phyloP scores from a whole-genome alignment of 1,284 basidiomycete genomes.

The Cryptococcus sp. region DNA sequence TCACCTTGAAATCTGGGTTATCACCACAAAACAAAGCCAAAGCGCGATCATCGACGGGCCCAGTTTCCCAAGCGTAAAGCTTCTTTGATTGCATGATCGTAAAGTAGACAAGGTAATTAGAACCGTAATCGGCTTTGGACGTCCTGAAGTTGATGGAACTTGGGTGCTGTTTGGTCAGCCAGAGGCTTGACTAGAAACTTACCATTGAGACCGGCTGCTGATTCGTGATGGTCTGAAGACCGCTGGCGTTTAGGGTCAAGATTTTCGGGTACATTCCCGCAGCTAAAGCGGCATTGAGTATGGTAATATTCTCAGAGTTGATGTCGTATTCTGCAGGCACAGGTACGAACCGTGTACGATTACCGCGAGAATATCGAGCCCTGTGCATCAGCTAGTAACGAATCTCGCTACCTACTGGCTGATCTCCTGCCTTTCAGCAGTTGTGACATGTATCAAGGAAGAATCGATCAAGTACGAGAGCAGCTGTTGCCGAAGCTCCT shows the following conservation, averaged over 20 bases:
- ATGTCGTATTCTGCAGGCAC: constrained; percentile 69
- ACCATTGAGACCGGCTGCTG: constrained; percentile 62
- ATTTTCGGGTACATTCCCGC: constrained; percentile 93
- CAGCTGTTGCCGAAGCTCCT: constrained; percentile 93
- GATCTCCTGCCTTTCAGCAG: constrained; percentile 64
- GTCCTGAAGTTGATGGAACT: constrained; percentile 79
- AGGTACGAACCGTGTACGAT: constrained; percentile 68
- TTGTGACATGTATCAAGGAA: constrained; percentile 71
- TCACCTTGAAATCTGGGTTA: constrained; percentile 72
- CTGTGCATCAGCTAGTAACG: constrained; percentile 47
- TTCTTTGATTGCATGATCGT: constrained; percentile 63
- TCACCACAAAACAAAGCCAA: constrained; percentile 87
- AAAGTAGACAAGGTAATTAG: constrained; percentile 76
- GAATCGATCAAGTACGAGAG: constrained; percentile 82
- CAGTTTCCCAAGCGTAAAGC: constrained; percentile 95
- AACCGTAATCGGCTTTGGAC: constrained; percentile 65
- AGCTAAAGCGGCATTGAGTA: constrained; percentile 77
- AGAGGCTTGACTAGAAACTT: constrained; percentile 9
- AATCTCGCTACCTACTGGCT: constrained; percentile 57
- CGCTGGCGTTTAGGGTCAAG: constrained; percentile 62
- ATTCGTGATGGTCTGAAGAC: constrained; percentile 81
- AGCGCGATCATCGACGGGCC: constrained; percentile 79
- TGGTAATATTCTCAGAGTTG: constrained; percentile 59
- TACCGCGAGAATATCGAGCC: constrained; percentile 65
- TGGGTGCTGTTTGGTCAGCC: constrained; percentile 66